Conservation (phyloP, 306 rosid species). For the Castanea sativa region DNA sequence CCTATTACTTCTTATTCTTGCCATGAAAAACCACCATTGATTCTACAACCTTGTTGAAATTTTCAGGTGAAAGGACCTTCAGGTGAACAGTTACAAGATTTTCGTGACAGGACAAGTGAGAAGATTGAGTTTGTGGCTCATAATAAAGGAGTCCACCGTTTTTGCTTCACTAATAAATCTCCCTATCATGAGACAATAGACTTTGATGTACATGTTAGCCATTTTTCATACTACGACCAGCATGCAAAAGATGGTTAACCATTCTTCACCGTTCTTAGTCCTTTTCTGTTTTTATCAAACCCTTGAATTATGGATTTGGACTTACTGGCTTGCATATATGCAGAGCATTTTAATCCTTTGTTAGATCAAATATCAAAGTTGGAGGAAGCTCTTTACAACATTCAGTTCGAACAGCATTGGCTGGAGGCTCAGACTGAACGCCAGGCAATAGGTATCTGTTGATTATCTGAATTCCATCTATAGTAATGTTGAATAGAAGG, state of each 20-base stretch:
- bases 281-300: neutral
- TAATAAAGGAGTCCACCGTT: constrained; percentile 49
- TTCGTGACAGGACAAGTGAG: constrained; percentile 57
- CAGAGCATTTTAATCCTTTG: constrained; percentile 64
- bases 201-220: constrained; percentile 69
- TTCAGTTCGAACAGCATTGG: constrained; percentile 87
- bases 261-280: neutral
- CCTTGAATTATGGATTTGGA: neutral
- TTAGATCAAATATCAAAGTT: constrained; percentile 58
- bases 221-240: constrained; percentile 42
- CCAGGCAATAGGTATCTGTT: constrained; percentile 53
- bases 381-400: constrained; percentile 76
- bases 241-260: constrained; percentile 64
- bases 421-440: constrained; percentile 81
- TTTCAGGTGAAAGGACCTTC: constrained; percentile 58
- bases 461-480: neutral
- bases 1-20: neutral
- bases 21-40: neutral
- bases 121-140: constrained; percentile 58
- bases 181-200: constrained; percentile 82
- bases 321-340: constrained; percentile 19
- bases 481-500: neutral
- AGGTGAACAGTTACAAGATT: constrained; percentile 53
- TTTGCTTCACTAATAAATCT: constrained; percentile 80
- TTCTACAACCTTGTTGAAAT: neutral